Evolutionary conservation across 78 protist species (phyloP).

Genomic region (Dictyostelium firmibasis): DNA sequence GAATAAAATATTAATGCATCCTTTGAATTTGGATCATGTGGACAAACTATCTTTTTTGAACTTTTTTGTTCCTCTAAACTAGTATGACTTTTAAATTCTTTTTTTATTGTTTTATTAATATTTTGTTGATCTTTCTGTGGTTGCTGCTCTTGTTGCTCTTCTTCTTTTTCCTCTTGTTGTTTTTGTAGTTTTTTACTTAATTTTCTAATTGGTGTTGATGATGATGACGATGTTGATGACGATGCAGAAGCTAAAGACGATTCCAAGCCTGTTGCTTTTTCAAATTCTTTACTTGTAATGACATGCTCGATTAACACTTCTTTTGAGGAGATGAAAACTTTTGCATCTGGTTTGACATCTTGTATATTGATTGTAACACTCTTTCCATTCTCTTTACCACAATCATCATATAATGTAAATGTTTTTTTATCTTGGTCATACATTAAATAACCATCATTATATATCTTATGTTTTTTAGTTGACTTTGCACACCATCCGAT

Average conservation of each 20-base stretch:
- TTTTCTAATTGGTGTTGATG: neutral
- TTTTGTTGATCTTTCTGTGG: neutral
- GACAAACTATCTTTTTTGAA: neutral
- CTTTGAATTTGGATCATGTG: constrained; percentile 48
- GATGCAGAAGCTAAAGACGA: neutral
- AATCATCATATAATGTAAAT: constrained; percentile 4
- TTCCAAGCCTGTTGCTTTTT: neutral
- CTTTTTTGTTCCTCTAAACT: neutral
- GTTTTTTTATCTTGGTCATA: neutral
- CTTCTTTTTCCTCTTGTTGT: neutral
- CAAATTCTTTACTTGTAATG: neutral
- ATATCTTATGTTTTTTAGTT: constrained; percentile 79
- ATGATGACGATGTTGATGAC: neutral
- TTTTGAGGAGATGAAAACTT: constrained; percentile 9
- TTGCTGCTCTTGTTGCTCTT: neutral
- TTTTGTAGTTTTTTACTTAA: neutral
- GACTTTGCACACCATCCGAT: constrained; percentile 42
- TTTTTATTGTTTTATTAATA: neutral
- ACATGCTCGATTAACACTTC: neutral
- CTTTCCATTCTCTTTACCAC: constrained; percentile 56
- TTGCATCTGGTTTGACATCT: neutral
- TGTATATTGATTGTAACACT: neutral
- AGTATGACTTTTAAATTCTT: constrained; percentile 39
- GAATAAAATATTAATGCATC: constrained; percentile 45
- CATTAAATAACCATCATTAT: constrained; percentile 53